These are phyloP conservation scores for Leucocoprinus leucothites DNA, from an alignment of 768 basidiomycete species.

Conservation along the genomic window DNA sequence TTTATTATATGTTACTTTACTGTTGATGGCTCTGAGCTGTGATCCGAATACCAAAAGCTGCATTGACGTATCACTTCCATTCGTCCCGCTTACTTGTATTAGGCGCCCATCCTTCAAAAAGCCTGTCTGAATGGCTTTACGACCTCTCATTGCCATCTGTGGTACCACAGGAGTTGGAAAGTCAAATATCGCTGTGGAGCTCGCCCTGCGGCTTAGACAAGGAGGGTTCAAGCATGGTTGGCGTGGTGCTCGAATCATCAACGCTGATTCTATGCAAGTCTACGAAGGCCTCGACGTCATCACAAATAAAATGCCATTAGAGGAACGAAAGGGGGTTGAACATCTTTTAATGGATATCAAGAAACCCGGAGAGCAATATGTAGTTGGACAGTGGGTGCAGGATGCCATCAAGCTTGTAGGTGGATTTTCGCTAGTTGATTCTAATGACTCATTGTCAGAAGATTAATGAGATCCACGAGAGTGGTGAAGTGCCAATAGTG, in stretches of 20 bases:
- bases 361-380: slow-evolving; percentile 81
- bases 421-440: slow-evolving; percentile 14
- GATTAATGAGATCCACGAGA: slow-evolving; percentile 72
- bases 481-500: slow-evolving; percentile 74
- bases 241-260: slow-evolving; percentile 75
- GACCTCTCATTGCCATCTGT: slow-evolving; percentile 79
- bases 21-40: too few relatives aligned
- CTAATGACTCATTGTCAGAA: slow-evolving; percentile 24
- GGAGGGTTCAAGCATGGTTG: slow-evolving; percentile 35
- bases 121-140: slow-evolving; percentile 35
- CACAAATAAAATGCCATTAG: slow-evolving; percentile 85
- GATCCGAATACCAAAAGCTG: too few relatives aligned
- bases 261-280: slow-evolving; percentile 97
- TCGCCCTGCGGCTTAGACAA: slow-evolving; percentile 61
- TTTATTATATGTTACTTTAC: too few relatives aligned
- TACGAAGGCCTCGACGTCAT: slow-evolving; percentile 89
- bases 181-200: slow-evolving; percentile 85
- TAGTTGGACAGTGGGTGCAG: slow-evolving; percentile 83
- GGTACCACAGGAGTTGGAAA: slow-evolving; percentile 98
- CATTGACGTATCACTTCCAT: too few relatives aligned
- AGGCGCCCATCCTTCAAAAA: too few relatives aligned
- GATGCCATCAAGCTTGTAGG: slow-evolving; percentile 78
- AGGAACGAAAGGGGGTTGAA: slow-evolving; percentile 76
- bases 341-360: slow-evolving; percentile 92
- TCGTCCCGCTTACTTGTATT: too few relatives aligned